A percentile compares a stretch with the other conserved stretches of the same genome.
Conservation (phyloP, 345 rosid species). For the Rubroshorea leprosula region DNA sequence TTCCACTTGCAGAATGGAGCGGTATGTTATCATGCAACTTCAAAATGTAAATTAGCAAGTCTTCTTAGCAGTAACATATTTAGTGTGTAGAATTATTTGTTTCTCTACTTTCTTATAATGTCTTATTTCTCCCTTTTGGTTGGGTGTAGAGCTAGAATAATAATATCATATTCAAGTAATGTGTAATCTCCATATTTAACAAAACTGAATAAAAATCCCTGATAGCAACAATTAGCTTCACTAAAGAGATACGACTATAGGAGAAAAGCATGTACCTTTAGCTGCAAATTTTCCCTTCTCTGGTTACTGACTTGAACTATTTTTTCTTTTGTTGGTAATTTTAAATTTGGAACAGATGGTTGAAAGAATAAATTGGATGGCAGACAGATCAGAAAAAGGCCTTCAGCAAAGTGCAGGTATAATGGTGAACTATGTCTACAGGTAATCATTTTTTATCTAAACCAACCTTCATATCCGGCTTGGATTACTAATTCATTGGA, state of each 20-base stretch:
- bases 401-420: conserved; percentile 71
- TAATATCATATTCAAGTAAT: too few relatives aligned
- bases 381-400: conserved; percentile 69
- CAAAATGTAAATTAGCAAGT: background rate
- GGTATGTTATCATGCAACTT: conserved; percentile 33
- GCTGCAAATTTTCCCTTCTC: background rate
- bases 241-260: too few relatives aligned
- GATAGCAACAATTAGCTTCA: too few relatives aligned
- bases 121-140: too few relatives aligned
- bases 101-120: too few relatives aligned
- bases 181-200: too few relatives aligned
- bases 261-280: too few relatives aligned
- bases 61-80: background rate
- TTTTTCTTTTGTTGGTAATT: background rate
- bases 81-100: too few relatives aligned
- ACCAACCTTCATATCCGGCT: background rate
- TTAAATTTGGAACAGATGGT: conserved; percentile 53
- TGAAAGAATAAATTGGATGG: conserved; percentile 97
- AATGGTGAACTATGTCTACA: conserved; percentile 89
- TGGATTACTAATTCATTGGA: background rate
- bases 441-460: conserved; percentile 33
- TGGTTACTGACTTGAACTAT: background rate
- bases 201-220: too few relatives aligned
- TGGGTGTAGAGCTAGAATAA: too few relatives aligned
- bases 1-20: conserved; percentile 99